phyloP scores from a whole-genome alignment of 305 asterid genomes.

The Coffea humblotiana region DNA sequence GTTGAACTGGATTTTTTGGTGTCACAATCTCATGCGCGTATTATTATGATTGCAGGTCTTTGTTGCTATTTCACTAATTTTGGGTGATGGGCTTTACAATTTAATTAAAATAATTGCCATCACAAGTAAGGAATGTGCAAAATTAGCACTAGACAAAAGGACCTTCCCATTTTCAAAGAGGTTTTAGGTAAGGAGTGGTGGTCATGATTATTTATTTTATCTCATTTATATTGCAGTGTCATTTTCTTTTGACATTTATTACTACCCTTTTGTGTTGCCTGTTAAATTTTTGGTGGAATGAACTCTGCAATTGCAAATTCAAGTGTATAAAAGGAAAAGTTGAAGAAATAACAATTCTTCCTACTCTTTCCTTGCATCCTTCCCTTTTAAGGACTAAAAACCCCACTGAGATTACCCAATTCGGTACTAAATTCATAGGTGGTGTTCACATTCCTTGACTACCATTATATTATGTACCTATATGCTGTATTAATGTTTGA shows the following conservation, averaged over 20 bases:
- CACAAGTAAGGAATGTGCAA: conserved; percentile 59
- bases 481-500: conserved; percentile 11
- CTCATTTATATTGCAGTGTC: neutral
- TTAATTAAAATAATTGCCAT: conserved; percentile 71
- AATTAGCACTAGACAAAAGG: conserved; percentile 33
- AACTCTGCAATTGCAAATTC: neutral
- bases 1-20: neutral
- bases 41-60: conserved; percentile 59
- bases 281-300: neutral
- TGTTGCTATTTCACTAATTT: conserved; percentile 82
- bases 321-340: neutral
- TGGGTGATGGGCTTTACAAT: conserved; percentile 95
- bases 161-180: conserved; percentile 57
- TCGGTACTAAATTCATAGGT: neutral
- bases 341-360: neutral
- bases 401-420: neutral
- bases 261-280: neutral
- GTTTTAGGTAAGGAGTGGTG: conserved; percentile 44
- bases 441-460: neutral
- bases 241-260: neutral
- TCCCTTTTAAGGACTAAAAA: neutral
- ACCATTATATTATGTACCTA: neutral
- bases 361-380: neutral
- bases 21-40: neutral
- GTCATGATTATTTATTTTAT: neutral